These are phyloP conservation scores for Knufia fluminis DNA, from an alignment of 2,329 filamentous ascomycete genomes.

Conservation along the genomic window DNA sequence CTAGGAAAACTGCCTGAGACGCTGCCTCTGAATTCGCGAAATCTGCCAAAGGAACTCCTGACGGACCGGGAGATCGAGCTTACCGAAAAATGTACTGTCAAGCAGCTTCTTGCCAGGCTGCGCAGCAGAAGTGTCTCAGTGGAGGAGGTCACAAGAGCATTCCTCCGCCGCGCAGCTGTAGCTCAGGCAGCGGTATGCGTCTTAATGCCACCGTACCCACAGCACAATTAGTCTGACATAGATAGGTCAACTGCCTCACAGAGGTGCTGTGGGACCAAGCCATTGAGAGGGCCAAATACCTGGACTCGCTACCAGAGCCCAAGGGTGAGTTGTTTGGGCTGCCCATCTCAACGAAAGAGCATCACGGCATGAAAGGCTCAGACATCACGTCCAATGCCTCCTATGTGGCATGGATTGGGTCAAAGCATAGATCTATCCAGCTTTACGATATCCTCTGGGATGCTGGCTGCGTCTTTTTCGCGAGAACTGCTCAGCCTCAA, in stretches of 20 bases:
- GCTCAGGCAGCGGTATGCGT: conserved; percentile 19
- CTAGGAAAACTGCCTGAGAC: too few relatives aligned
- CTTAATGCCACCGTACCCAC: background rate
- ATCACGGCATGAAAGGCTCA: conserved; percentile 29
- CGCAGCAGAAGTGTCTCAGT: conserved; percentile 18
- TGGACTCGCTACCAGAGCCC: conserved; percentile 21
- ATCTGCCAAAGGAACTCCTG: too few relatives aligned
- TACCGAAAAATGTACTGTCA: conserved; percentile 40
- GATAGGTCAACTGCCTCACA: too few relatives aligned
- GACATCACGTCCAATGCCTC: too few relatives aligned
- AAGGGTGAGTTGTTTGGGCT: conserved; percentile 23
- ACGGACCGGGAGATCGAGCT: conserved; percentile 37
- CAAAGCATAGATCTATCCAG: too few relatives aligned
- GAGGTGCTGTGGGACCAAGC: conserved; percentile 26
- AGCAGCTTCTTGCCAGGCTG: conserved; percentile 26
- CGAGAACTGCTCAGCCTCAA: conserved; percentile 49
- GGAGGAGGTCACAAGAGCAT: conserved; percentile 22
- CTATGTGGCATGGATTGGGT: too few relatives aligned
- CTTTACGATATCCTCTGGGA: conserved; percentile 27
- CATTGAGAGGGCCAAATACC: conserved; percentile 21
- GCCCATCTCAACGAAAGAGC: conserved; percentile 27
- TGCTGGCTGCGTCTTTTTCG: conserved; percentile 33
- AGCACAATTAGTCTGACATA: too few relatives aligned
- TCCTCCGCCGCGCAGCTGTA: conserved; percentile 24
- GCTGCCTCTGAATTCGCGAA: too few relatives aligned